Evolutionary conservation across 768 basidiomycete species (phyloP).

Genomic region (Nevesoporus exiguus): DNA sequence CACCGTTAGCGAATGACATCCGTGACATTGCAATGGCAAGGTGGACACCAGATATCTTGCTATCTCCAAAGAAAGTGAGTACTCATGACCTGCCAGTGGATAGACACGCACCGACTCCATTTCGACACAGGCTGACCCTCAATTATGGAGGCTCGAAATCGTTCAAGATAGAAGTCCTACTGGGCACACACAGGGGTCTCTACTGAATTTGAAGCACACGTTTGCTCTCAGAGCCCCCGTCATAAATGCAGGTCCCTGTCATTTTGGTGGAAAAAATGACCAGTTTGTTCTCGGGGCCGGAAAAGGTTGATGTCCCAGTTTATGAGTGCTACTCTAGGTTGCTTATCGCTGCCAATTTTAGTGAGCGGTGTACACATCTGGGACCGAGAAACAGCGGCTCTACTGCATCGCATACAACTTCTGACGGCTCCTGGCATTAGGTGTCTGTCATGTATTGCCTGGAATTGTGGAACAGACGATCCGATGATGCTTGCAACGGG

Average conservation of each 20-base stretch:
- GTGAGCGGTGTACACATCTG: conserved; percentile 83
- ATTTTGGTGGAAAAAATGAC: conserved; percentile 77
- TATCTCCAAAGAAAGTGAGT: conserved; percentile 34
- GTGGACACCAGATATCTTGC: conserved; percentile 41
- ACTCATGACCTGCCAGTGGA: conserved; percentile 11
- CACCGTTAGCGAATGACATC: conserved; percentile 52
- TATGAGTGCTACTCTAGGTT: background rate
- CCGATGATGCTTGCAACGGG: conserved; percentile 64
- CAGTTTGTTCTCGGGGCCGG: conserved; percentile 76
- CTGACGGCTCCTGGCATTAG: conserved; percentile 47
- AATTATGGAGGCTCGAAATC: conserved; percentile 69
- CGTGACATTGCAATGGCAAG: conserved; percentile 49
- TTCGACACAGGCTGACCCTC: conserved; percentile 57
- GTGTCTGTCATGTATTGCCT: conserved; percentile 76
- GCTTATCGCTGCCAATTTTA: conserved; percentile 26
- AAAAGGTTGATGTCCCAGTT: conserved; percentile 48
- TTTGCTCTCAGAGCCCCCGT: conserved; percentile 61
- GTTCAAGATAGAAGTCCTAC: conserved; percentile 49
- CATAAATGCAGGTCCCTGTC: conserved; percentile 77
- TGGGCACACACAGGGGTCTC: conserved; percentile 29
- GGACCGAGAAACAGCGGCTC: conserved; percentile 74
- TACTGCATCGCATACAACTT: conserved; percentile 66
- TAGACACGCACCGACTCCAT: conserved; percentile 7
- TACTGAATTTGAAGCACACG: conserved; percentile 52
- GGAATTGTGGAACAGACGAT: conserved; percentile 62